Conservation (phyloP, 345 rosid genomes). For the Aquilaria yunnanensis region DNA sequence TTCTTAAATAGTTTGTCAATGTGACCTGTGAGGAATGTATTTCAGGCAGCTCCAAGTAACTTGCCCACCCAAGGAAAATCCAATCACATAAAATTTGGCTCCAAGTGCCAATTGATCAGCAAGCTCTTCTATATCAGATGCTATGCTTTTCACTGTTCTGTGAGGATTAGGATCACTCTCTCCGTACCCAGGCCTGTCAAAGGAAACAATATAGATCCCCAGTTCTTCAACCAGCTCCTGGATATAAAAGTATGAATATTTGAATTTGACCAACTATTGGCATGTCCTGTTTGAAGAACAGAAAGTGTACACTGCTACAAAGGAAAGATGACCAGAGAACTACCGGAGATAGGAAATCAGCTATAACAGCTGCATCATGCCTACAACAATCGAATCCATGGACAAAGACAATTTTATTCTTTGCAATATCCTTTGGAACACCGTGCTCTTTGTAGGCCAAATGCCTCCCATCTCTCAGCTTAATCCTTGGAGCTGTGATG, state of each 20-base stretch:
- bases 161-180: conserved; percentile 54
- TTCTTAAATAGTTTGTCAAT: not conserved
- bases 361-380: conserved; percentile 10
- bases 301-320: not conserved
- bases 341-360: conserved; percentile 9
- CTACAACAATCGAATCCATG: conserved; percentile 33
- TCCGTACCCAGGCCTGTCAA: conserved; percentile 60
- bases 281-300: not conserved
- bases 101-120: conserved; percentile 44
- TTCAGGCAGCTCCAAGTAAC: conserved; percentile 47
- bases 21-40: conserved; percentile 47
- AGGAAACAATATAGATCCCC: conserved; percentile 31
- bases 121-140: conserved; percentile 53
- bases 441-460: conserved; percentile 42
- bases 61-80: conserved; percentile 41
- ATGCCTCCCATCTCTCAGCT: conserved; percentile 64
- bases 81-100: conserved; percentile 42
- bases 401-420: conserved; percentile 25
- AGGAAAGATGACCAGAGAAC: not conserved
- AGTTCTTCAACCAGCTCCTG: conserved; percentile 45
- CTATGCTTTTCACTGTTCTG: conserved; percentile 37
- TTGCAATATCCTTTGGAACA: conserved; percentile 27
- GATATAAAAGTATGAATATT: conserved; percentile 5
- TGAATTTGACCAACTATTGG: not conserved
- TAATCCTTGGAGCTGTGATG: conserved; percentile 44